These are phyloP conservation scores for Umbelopsis sp. DNA, from an alignment of 192 early-diverging fungal species.

Conservation along the genomic window DNA sequence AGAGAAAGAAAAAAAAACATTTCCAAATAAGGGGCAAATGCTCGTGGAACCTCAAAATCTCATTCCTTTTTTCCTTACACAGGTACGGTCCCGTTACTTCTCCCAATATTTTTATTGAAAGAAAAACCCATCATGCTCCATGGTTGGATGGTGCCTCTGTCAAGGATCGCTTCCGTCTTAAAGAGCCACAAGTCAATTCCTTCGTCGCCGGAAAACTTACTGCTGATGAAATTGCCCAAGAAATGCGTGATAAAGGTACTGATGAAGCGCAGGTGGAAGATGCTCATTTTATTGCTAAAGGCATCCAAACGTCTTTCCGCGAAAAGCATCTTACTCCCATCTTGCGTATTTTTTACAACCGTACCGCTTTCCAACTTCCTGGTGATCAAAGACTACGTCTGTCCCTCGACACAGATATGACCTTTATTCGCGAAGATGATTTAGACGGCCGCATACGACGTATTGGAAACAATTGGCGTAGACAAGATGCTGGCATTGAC, in stretches of 20 bases:
- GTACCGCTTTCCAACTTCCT: slow-evolving; percentile 38
- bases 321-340: slow-evolving; percentile 30
- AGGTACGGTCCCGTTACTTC: slow-evolving; percentile 28
- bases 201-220: slow-evolving; percentile 25
- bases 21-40: neutral
- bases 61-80: neutral
- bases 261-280: slow-evolving; percentile 66
- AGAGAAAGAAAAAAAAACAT: neutral
- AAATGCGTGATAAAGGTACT: slow-evolving; percentile 65
- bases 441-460: slow-evolving; percentile 51
- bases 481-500: slow-evolving; percentile 40
- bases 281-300: slow-evolving; percentile 26
- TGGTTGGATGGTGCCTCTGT: slow-evolving; percentile 32
- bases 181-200: slow-evolving; percentile 20
- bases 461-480: slow-evolving; percentile 55
- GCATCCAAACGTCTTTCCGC: slow-evolving; percentile 30
- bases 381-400: slow-evolving; percentile 52
- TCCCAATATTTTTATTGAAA: slow-evolving; percentile 32
- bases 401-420: slow-evolving; percentile 38
- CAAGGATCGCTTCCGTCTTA: slow-evolving; percentile 34
- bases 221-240: slow-evolving; percentile 59
- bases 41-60: neutral
- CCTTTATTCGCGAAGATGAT: slow-evolving; percentile 40
- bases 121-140: slow-evolving; percentile 38
- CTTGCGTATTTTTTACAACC: slow-evolving; percentile 35